Conservation (phyloP, 192 early-diverging fungal genomes). For the Obelidium mucronatum region DNA sequence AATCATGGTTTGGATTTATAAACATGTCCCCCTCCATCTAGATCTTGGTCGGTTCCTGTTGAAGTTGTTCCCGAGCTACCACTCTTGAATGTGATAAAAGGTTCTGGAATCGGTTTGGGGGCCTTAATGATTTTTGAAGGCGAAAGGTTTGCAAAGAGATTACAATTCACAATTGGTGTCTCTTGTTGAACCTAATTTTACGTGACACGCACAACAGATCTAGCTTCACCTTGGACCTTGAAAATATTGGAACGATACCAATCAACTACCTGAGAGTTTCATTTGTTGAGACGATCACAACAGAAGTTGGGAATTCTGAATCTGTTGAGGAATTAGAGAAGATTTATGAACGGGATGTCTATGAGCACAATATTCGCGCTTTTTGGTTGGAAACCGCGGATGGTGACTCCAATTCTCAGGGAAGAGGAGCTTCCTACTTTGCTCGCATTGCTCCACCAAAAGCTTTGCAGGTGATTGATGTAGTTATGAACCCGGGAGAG, state of each 20-base stretch:
- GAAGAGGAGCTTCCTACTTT: slow-evolving; percentile 18
- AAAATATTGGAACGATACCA: slow-evolving; percentile 77
- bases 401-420: slow-evolving; percentile 27
- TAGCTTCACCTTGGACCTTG: slow-evolving; percentile 65
- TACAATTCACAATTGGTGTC: not conserved
- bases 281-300: slow-evolving; percentile 48
- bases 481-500: slow-evolving; percentile 61
- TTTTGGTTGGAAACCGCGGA: slow-evolving; percentile 48
- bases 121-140: slow-evolving; percentile 87
- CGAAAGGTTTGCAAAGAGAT: slow-evolving; percentile 63
- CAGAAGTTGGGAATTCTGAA: slow-evolving; percentile 45
- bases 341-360: slow-evolving; percentile 80
- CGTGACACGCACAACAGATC: slow-evolving; percentile 57
- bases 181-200: not conserved
- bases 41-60: slow-evolving; percentile 54
- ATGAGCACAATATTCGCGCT: slow-evolving; percentile 56
- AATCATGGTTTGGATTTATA: not conserved
- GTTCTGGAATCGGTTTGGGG: slow-evolving; percentile 62
- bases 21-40: not conserved
- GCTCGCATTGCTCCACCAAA: slow-evolving; percentile 33
- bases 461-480: slow-evolving; percentile 40
- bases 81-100: slow-evolving; percentile 65
- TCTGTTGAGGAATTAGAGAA: slow-evolving; percentile 66
- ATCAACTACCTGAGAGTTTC: slow-evolving; percentile 71
- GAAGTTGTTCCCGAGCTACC: slow-evolving; percentile 73